Base-by-base conservation (phyloP, 2,329 filamentous ascomycete genomes). In the Cladosporium sp. region DNA sequence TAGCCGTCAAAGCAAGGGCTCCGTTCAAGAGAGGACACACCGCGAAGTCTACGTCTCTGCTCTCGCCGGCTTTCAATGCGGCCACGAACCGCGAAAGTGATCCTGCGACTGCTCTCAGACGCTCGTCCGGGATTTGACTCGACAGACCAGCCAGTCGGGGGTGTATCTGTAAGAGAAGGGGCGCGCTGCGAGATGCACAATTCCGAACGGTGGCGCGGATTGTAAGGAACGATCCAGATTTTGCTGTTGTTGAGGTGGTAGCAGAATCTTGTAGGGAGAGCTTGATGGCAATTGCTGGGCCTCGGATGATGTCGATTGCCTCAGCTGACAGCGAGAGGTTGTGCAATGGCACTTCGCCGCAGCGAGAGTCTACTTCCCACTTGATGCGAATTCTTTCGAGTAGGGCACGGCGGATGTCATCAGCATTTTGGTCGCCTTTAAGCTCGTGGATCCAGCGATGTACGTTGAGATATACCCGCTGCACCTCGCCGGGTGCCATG, bases 11-110 rank as follows among this genome's bases (percentile, higher is more conserved):
- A 13, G 62, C 61, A 44, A 66, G n/a, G 10, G 34, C 52, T 9
- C 65, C 65, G 8, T 54, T 58, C 13, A 64, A 25, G 15, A 66
- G 44, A 9, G 64, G 64, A 56, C 64, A 66, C 3, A 67, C 20
- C 2, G 63, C 58, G 34, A 67, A 66, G 12, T 64, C 63, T 17
- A 64, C 60, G 13, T 37, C 50, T 19, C 25, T 49, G 48, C 59
- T 56, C 17, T 50, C 61, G 10, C 48, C 60, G 4, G 42, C 40
- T 8, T 53, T 55, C n/a, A 65, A 36, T 12, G 59, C 58, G 35
- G 63, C 35, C 32, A 65, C 24, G 7, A 66, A 53, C 1, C 63
- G 56, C 42, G 59, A 59, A 25, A 64, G 22, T 15, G 62, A 59
- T 9, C 65, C 65, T 24, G 59, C 64, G 6, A 64, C 60, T 12